A percentile compares a stretch with the other conserved stretches of the same genome.
These are phyloP conservation scores for Curvularia sp. DNA, from an alignment of 2,329 filamentous ascomycete genomes.

Conservation along the genomic window DNA sequence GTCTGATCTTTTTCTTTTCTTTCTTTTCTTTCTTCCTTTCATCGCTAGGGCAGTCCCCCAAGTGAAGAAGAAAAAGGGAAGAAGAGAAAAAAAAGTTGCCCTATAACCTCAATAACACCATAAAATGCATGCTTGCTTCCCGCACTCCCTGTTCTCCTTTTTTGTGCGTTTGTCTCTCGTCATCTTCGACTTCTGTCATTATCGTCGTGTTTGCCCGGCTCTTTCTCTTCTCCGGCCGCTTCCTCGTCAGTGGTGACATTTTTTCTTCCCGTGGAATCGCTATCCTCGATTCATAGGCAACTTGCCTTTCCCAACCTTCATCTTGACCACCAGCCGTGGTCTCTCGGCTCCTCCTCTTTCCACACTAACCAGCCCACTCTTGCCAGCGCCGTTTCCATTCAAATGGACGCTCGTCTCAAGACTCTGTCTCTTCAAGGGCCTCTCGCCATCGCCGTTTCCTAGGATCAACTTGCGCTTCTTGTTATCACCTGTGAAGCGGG, in stretches of 20 bases:
- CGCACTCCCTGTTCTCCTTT: background rate
- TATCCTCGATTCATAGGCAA: slow-evolving; percentile 12
- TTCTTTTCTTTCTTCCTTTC: background rate
- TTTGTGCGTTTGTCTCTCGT: background rate
- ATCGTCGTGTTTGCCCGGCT: background rate
- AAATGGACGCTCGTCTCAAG: slow-evolving; percentile 27
- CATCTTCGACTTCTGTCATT: background rate
- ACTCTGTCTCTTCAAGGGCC: slow-evolving; percentile 41
- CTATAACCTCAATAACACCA: background rate
- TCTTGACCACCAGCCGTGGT: slow-evolving; percentile 29
- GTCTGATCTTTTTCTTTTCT: background rate
- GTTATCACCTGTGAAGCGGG: slow-evolving; percentile 21
- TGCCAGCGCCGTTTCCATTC: slow-evolving; percentile 19
- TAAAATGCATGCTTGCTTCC: background rate
- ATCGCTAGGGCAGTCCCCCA: background rate
- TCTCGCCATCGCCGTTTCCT: slow-evolving; percentile 24
- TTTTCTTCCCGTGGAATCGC: background rate
- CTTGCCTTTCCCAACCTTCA: slow-evolving; percentile 29
- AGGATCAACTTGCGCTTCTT: slow-evolving; percentile 36
- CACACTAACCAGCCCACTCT: slow-evolving; percentile 29
- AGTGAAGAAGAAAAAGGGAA: background rate
- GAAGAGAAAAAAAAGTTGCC: background rate
- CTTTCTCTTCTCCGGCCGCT: background rate
- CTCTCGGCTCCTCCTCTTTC: slow-evolving; percentile 26
- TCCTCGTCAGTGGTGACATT: background rate